phyloP scores from a whole-genome alignment of 495 filamentous ascomycete genomes.

The Penicillium diatomitis region DNA sequence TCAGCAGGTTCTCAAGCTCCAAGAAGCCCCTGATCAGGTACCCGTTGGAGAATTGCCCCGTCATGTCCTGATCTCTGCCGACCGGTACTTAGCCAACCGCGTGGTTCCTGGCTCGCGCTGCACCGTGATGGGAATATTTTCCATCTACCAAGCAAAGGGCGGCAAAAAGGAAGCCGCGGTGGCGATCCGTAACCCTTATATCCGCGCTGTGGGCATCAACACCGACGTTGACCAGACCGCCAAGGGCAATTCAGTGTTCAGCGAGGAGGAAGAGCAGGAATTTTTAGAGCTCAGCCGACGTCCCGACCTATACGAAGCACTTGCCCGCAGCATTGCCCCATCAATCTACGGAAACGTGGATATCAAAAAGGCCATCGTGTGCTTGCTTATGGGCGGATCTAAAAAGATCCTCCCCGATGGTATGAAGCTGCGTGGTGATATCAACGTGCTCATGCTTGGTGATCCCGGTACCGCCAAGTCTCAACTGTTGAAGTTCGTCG shows the following conservation, averaged over 20 bases:
- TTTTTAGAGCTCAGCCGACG: constrained; percentile 87
- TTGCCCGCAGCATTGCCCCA: constrained; percentile 88
- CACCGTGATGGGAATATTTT: constrained; percentile 95
- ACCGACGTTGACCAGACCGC: constrained; percentile 83
- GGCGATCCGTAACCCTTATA: constrained; percentile 90
- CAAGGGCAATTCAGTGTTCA: constrained; percentile 77
- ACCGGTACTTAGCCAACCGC: constrained; percentile 90
- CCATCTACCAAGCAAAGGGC: constrained; percentile 87
- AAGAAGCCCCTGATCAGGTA: constrained; percentile 96
- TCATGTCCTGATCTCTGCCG: constrained; percentile 89
- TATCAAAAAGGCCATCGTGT: constrained; percentile 98
- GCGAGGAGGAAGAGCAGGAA: constrained; percentile 95
- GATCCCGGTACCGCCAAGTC: constrained; percentile 99
- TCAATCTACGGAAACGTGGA: constrained; percentile 95
- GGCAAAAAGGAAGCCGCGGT: constrained; percentile 80
- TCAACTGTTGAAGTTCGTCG: constrained; percentile 93
- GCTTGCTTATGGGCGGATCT: constrained; percentile 86
- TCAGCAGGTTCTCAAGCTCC: constrained; percentile 95
- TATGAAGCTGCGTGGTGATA: constrained; percentile 97
- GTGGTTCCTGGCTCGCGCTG: constrained; percentile 94
- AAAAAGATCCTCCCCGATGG: constrained; percentile 99
- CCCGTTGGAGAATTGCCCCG: constrained; percentile 94
- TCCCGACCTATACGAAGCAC: constrained; percentile 83
- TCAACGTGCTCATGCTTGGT: constrained; percentile 94
- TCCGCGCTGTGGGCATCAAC: constrained; percentile 89